A percentile compares a stretch with the other conserved stretches of the same genome.
Evolutionary conservation across 1,284 basidiomycete genomes (phyloP).

Genomic region (Rhodotorula mucilaginosa): DNA sequence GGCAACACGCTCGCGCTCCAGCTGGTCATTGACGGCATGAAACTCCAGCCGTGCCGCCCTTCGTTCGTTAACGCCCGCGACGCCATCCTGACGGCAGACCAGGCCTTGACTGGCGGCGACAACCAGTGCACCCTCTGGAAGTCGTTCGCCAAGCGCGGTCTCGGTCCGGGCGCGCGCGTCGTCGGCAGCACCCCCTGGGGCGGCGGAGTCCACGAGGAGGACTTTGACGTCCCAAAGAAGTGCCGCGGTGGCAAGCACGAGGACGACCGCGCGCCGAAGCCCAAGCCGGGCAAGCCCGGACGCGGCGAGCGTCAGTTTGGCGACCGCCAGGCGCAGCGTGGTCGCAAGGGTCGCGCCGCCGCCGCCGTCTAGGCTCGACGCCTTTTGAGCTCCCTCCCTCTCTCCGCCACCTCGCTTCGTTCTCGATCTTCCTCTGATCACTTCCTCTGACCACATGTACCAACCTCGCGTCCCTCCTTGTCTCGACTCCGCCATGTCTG

Average conservation of each 20-base stretch:
- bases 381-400: neutral
- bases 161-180: constrained; percentile 66
- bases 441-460: neutral
- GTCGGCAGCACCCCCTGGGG: constrained; percentile 48
- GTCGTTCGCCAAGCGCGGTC: constrained; percentile 76
- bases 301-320: neutral
- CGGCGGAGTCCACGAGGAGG: constrained; percentile 65
- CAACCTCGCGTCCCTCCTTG: neutral
- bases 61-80: constrained; percentile 85
- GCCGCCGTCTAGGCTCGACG: neutral
- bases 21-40: constrained; percentile 88
- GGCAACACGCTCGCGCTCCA: constrained; percentile 80
- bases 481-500: neutral
- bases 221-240: constrained; percentile 50
- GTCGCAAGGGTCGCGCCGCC: neutral
- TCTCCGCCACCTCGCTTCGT: neutral
- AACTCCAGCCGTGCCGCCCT: constrained; percentile 83
- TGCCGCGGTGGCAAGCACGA: constrained; percentile 23
- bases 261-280: constrained; percentile 1
- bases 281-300: constrained; percentile 3
- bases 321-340: neutral
- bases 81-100: constrained; percentile 84
- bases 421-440: neutral
- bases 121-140: constrained; percentile 88
- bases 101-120: constrained; percentile 83